These are phyloP conservation scores for Aspergillus heteromorphus DNA, from an alignment of 495 filamentous ascomycete genomes.

Conservation along the genomic window DNA sequence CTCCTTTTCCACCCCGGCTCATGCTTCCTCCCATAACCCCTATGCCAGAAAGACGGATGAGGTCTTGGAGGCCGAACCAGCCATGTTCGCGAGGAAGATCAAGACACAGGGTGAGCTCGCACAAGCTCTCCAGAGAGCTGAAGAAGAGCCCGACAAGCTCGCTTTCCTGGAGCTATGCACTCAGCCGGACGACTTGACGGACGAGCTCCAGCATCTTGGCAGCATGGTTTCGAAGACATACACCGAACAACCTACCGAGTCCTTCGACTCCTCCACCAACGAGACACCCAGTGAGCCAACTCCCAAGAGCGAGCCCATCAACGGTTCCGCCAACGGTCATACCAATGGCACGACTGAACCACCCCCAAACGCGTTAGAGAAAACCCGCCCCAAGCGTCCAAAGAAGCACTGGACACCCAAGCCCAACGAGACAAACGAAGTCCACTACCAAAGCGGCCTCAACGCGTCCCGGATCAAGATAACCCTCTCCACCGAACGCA, in stretches of 20 bases:
- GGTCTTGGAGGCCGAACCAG: neutral
- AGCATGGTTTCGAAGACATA: neutral
- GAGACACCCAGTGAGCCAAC: neutral
- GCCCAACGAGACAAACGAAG: no score
- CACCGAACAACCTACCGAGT: neutral
- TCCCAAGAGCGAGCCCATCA: neutral
- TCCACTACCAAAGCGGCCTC: neutral
- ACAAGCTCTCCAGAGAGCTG: conserved; percentile 2
- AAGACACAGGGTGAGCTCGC: conserved; percentile 4
- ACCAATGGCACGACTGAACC: neutral
- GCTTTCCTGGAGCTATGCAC: conserved; percentile 13
- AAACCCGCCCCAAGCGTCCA: neutral
- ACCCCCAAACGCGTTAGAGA: neutral
- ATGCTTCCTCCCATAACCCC: conserved; percentile 3
- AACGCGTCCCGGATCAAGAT: neutral
- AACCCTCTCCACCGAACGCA: neutral
- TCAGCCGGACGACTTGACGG: conserved; percentile 12
- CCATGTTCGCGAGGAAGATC: conserved; percentile 6
- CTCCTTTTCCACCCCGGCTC: neutral
- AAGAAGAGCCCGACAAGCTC: conserved; percentile 6
- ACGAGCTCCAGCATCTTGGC: neutral
- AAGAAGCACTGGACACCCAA: neutral
- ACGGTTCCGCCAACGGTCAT: neutral
- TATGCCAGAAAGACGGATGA: neutral
- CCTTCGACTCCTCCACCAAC: neutral